Evolutionary conservation across 495 filamentous ascomycete species (phyloP).

Genomic region (Trichoderma parareesei): DNA sequence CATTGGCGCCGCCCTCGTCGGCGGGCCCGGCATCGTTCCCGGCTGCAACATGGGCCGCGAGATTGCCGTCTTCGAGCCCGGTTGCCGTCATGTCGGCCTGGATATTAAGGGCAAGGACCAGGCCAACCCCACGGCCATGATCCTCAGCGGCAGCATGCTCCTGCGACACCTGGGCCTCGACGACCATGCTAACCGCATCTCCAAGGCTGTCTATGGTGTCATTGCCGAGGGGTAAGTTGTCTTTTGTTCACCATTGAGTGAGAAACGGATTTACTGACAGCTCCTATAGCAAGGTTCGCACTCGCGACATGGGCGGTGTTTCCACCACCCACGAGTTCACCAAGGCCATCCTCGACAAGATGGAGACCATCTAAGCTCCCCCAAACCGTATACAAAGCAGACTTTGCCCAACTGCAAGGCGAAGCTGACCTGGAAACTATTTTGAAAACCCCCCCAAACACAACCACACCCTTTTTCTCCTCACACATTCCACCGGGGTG

Average conservation of each 20-base stretch:
- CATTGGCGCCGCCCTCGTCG: constrained; percentile 96
- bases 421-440: neutral
- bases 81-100: constrained; percentile 95
- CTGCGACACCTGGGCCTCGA: constrained; percentile 92
- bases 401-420: neutral
- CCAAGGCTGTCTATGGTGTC: constrained; percentile 92
- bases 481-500: neutral
- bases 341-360: constrained; percentile 80
- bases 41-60: constrained; percentile 99
- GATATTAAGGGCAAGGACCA: constrained; percentile 99
- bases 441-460: neutral
- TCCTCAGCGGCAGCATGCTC: constrained; percentile 93
- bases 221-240: constrained; percentile 80
- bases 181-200: constrained; percentile 95
- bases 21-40: constrained; percentile 92
- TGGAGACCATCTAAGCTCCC: constrained; percentile 50
- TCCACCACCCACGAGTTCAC: constrained; percentile 92
- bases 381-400: neutral
- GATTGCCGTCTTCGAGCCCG: constrained; percentile 96
- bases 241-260: neutral
- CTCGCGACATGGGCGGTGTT: constrained; percentile 89
- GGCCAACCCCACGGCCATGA: constrained; percentile 92
- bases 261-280: neutral
- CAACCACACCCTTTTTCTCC: neutral
- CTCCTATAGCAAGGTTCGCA: constrained; percentile 61